Evolutionary conservation across 2,329 filamentous ascomycete species (phyloP).

Genomic region (Fusarium sp.): DNA sequence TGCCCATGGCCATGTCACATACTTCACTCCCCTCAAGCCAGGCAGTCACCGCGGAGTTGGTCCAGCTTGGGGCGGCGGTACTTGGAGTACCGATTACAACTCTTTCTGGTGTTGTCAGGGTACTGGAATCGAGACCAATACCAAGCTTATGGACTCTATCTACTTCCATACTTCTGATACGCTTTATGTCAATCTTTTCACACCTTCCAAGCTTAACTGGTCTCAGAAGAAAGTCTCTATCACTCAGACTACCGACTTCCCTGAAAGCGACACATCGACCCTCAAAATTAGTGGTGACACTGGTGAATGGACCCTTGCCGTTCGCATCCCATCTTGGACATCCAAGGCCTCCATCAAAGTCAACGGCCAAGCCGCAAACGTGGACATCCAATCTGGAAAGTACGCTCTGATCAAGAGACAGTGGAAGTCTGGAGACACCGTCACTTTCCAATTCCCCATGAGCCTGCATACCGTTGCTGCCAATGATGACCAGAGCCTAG

Average conservation of each 20-base stretch:
- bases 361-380: slow-evolving; percentile 54
- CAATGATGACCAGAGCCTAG: slow-evolving; percentile 60
- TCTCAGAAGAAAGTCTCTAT: slow-evolving; percentile 55
- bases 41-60: slow-evolving; percentile 62
- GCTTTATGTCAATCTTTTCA: slow-evolving; percentile 64
- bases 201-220: slow-evolving; percentile 61
- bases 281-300: slow-evolving; percentile 54
- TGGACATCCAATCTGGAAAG: slow-evolving; percentile 49
- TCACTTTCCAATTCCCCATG: slow-evolving; percentile 61
- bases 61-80: slow-evolving; percentile 66
- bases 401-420: slow-evolving; percentile 57
- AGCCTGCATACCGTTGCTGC: slow-evolving; percentile 56
- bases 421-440: slow-evolving; percentile 59
- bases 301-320: slow-evolving; percentile 52
- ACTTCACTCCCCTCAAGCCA: slow-evolving; percentile 64
- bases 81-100: slow-evolving; percentile 65
- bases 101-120: slow-evolving; percentile 68
- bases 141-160: slow-evolving; percentile 65
- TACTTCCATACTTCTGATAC: slow-evolving; percentile 59
- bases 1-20: slow-evolving; percentile 63
- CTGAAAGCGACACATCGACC: slow-evolving; percentile 55
- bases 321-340: slow-evolving; percentile 64
- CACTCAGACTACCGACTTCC: slow-evolving; percentile 59
- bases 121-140: slow-evolving; percentile 65
- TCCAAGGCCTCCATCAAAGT: slow-evolving; percentile 54